These are phyloP conservation scores for Infundibulicybe gibba DNA, from an alignment of 768 basidiomycete genomes.

Conservation along the genomic window DNA sequence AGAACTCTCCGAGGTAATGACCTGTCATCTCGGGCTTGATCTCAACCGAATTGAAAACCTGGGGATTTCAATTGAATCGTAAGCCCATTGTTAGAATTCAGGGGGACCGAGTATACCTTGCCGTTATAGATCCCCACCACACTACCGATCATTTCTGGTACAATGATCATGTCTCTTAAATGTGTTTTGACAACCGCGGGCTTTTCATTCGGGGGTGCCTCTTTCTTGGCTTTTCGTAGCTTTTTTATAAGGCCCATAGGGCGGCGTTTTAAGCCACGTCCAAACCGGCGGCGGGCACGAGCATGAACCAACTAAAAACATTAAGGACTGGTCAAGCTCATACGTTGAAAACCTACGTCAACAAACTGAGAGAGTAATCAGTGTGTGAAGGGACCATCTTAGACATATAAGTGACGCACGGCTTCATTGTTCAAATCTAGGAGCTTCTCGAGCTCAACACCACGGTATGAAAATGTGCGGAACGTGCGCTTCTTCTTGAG, in stretches of 20 bases:
- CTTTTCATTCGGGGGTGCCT: slow-evolving; percentile 99
- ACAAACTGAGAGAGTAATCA: slow-evolving; percentile 50
- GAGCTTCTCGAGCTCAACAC: slow-evolving; percentile 97
- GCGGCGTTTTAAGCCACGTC: slow-evolving; percentile 96
- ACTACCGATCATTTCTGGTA: slow-evolving; percentile 99
- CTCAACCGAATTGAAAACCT: slow-evolving; percentile 96
- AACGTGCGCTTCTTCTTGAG: slow-evolving; percentile 99
- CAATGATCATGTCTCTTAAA: slow-evolving; percentile 99
- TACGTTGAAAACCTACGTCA: slow-evolving; percentile 49
- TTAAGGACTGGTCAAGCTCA: slow-evolving; percentile 1
- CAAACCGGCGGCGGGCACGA: slow-evolving; percentile 97
- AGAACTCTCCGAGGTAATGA: slow-evolving; percentile 98
- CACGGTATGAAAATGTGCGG: slow-evolving; percentile 98
- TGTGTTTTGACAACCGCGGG: slow-evolving; percentile 99
- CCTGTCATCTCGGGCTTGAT: slow-evolving; percentile 99
- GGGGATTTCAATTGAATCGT: not conserved
- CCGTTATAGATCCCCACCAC: slow-evolving; percentile 99
- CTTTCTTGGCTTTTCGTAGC: slow-evolving; percentile 99
- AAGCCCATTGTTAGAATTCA: not conserved
- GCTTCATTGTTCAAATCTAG: slow-evolving; percentile 95
- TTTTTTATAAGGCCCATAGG: slow-evolving; percentile 99
- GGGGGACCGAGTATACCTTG: slow-evolving; percentile 52
- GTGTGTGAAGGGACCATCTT: too few species aligned
- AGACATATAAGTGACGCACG: slow-evolving; percentile 43
- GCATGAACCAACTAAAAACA: slow-evolving; percentile 85